These are phyloP conservation scores for Carex pumila DNA, from an alignment of 176 grass and related monocot species.

Conservation along the genomic window DNA sequence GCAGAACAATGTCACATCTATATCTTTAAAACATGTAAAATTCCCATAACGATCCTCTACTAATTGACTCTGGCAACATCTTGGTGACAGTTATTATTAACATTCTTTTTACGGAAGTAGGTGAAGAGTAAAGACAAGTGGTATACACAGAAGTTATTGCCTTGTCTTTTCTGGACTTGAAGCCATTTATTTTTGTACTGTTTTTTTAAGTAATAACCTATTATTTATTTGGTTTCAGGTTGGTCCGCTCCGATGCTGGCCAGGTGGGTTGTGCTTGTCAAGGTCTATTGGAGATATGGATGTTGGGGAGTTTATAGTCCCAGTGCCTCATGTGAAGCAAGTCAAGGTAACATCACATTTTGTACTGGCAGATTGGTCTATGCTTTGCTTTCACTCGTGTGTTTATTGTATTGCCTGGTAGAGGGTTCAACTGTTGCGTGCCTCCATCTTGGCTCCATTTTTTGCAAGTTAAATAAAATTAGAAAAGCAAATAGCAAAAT, in stretches of 20 bases:
- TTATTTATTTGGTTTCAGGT: slow-evolving; percentile 33
- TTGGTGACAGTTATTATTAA: background rate
- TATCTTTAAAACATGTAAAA: background rate
- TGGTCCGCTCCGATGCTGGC: slow-evolving; percentile 92
- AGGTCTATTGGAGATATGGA: slow-evolving; percentile 95
- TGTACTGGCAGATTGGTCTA: background rate
- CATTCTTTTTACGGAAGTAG: background rate
- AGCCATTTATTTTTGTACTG: background rate
- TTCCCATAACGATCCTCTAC: background rate
- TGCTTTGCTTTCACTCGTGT: background rate
- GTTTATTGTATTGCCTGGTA: background rate
- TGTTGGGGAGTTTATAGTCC: slow-evolving; percentile 90
- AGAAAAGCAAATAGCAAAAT: background rate
- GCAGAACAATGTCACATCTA: background rate
- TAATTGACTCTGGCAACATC: background rate
- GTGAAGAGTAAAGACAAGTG: background rate
- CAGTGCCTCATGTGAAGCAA: slow-evolving; percentile 96
- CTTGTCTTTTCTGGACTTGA: slow-evolving; percentile 5
- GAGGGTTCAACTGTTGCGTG: background rate
- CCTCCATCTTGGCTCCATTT: background rate
- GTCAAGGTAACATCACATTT: slow-evolving; percentile 60
- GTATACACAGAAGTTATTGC: background rate
- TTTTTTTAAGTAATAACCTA: background rate
- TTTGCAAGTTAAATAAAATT: background rate
- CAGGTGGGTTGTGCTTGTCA: slow-evolving; percentile 93